A percentile compares a stretch with the other conserved stretches of the same genome.
These are phyloP conservation scores for Mycosphaerelloides madeirae DNA, from an alignment of 2,329 filamentous ascomycete genomes.

Conservation along the genomic window DNA sequence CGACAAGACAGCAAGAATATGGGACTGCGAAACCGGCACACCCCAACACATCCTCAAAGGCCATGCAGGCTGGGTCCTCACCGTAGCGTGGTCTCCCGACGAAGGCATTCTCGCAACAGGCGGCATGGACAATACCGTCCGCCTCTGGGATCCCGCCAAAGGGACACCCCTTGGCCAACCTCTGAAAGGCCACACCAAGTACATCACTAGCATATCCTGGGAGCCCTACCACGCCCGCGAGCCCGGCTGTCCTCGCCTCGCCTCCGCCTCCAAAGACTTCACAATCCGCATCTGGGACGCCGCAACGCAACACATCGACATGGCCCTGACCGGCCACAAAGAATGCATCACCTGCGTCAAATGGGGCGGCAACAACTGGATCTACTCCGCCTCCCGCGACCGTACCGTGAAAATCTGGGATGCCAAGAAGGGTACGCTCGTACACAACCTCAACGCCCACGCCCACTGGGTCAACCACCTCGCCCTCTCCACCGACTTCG, in stretches of 20 bases:
- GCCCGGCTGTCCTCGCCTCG: slow-evolving; percentile 69
- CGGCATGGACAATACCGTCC: slow-evolving; percentile 87
- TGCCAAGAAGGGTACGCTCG: slow-evolving; percentile 68
- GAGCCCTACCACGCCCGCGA: slow-evolving; percentile 85
- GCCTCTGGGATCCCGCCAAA: slow-evolving; percentile 80
- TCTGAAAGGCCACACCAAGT: slow-evolving; percentile 82
- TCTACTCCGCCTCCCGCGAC: slow-evolving; percentile 84
- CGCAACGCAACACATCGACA: slow-evolving; percentile 71
- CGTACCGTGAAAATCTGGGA: slow-evolving; percentile 93
- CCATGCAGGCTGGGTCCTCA: slow-evolving; percentile 85
- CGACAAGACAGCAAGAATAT: slow-evolving; percentile 85
- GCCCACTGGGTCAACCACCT: slow-evolving; percentile 96
- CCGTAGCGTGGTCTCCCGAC: slow-evolving; percentile 82
- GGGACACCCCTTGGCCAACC: slow-evolving; percentile 67
- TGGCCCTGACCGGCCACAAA: slow-evolving; percentile 83
- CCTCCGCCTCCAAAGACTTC: slow-evolving; percentile 82
- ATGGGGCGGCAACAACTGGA: slow-evolving; percentile 84
- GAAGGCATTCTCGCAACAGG: slow-evolving; percentile 77
- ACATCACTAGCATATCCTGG: slow-evolving; percentile 84
- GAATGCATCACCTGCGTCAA: slow-evolving; percentile 82
- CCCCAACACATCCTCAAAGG: slow-evolving; percentile 80
- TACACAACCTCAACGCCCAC: slow-evolving; percentile 75
- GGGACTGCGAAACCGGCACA: slow-evolving; percentile 92
- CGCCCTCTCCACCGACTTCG: slow-evolving; percentile 87
- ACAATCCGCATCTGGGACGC: slow-evolving; percentile 85